phyloP scores from a whole-genome alignment of 306 rosid species.

The Oxytropis ochrocephala region DNA sequence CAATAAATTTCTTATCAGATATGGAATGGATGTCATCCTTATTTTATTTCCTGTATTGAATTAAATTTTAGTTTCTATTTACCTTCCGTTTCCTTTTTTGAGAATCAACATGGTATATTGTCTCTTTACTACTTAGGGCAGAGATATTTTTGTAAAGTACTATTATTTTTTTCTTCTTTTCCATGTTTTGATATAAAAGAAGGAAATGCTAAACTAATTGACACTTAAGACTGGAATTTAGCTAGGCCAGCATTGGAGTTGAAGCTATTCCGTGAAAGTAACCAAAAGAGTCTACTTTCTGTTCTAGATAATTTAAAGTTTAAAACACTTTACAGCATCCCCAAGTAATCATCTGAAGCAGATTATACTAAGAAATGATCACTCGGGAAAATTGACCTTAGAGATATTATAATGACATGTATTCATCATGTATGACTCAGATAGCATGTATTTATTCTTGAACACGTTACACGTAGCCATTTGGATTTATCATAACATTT shows the following conservation, averaged over 20 bases:
- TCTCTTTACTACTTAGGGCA: neutral
- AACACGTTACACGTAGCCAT: slow-evolving; percentile 1
- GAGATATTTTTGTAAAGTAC: neutral
- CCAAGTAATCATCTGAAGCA: neutral
- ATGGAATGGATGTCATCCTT: slow-evolving; percentile 6
- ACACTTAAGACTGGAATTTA: slow-evolving; percentile 1
- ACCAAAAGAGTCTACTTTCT: neutral
- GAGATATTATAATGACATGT: neutral
- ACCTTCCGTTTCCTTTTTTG: neutral
- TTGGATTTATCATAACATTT: slow-evolving; percentile 13
- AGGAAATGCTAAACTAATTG: slow-evolving; percentile 5
- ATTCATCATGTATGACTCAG: slow-evolving; percentile 14
- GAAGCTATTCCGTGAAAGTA: slow-evolving; percentile 1
- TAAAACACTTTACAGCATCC: neutral
- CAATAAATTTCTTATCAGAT: neutral
- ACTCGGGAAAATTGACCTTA: neutral
- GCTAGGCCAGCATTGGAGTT: neutral
- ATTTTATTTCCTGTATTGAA: neutral
- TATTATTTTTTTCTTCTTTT: neutral
- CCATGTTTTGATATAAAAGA: neutral
- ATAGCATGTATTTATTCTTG: neutral
- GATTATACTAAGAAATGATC: neutral
- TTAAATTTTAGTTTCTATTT: neutral
- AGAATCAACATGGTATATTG: neutral
- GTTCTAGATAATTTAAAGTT: neutral